Evolutionary conservation across 352 stramenopile genomes (phyloP), one percentile per base, ranked within the genome.

Genomic region (Phytophthora melonis): DNA sequence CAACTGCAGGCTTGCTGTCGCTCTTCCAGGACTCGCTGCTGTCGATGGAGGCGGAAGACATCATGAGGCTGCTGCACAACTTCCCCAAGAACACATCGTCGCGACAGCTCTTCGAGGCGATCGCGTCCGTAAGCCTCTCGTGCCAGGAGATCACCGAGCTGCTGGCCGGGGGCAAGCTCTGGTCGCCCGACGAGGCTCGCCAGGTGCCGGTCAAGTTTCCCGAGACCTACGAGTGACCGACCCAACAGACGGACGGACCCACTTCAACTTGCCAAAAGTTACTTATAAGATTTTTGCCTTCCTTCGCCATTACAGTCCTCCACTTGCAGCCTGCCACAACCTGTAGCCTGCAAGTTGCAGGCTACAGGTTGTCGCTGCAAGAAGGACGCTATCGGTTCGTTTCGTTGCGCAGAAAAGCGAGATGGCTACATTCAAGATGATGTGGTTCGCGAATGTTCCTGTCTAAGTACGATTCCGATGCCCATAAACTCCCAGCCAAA

Each of bases 41-140:
- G 27, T 49, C 63, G 16, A 90, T 96, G 87, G 84, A 96, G 45
- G 72, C 86, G 14, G 86, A 91, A 72, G 78, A 92, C 43, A 87
- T 93, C 53, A 95, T 94, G 83, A 79, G 79, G 32, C 88, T 96
- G 32, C 68, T 96, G 57, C 90, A 96, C 68, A 88, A 94, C 63
- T 83, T 96, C 66, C 58, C 72, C 41, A 77, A 92, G 78, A 84
- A 58, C 30, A 93, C 81, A 18, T 84, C 78, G 6, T 82, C 90
- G 1, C 78, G 71, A 21, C 77, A 92, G 34, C 78, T 95, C 45
- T 93, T 96, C 45, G 71, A 82, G 5, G 70, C 90, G 9, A 91
- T 96, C 60, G 76, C 83, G 50, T 81, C 74, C 9, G 82, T 94
- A 19, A 85, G 78, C 50, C 79, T 96, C 9, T 96, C 90, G 1